Percentiles rank a stretch among this genome's conserved stretches.
Evolutionary conservation across 495 filamentous ascomycete species (phyloP).

Genomic region (Aspergillus sparsus): DNA sequence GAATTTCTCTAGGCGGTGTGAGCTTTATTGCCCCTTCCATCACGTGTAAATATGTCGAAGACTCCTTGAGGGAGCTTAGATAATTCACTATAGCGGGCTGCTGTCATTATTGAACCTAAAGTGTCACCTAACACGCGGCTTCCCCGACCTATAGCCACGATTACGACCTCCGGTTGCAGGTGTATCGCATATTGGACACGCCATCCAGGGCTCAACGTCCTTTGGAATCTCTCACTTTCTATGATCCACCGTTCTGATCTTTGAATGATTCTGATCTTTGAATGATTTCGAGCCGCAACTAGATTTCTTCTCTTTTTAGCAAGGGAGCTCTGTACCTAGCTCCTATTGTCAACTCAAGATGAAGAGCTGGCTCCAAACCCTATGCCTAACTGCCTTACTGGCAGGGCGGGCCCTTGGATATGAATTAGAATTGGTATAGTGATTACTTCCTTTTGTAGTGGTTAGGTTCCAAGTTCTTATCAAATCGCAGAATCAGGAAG

Average conservation of each 20-base stretch:
- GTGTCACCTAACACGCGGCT: conserved; percentile 32
- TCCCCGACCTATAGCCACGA: conserved; percentile 37
- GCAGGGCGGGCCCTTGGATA: conserved; percentile 57
- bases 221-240: not conserved
- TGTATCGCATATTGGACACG: conserved; percentile 7
- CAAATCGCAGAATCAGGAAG: conserved; percentile 64
- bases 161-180: conserved; percentile 20
- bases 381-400: conserved; percentile 51
- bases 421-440: conserved; percentile 64
- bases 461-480: conserved; percentile 20
- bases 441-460: conserved; percentile 4
- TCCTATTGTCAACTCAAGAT: conserved; percentile 41
- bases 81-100: conserved; percentile 26
- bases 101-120: not conserved
- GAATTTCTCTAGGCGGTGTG: conserved; percentile 18
- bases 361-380: conserved; percentile 55
- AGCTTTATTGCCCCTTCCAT: not conserved
- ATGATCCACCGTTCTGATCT: not conserved
- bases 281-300: conserved; percentile 18
- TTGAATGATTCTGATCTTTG: conserved; percentile 22
- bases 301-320: conserved; percentile 15
- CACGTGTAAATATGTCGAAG: conserved; percentile 1
- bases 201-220: not conserved
- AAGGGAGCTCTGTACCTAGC: conserved; percentile 33
- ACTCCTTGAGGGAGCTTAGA: conserved; percentile 30